Percentiles rank a stretch among this genome's conserved stretches.
Evolutionary conservation across 2,329 filamentous ascomycete genomes (phyloP).

Genomic region (Dothistroma pini): DNA sequence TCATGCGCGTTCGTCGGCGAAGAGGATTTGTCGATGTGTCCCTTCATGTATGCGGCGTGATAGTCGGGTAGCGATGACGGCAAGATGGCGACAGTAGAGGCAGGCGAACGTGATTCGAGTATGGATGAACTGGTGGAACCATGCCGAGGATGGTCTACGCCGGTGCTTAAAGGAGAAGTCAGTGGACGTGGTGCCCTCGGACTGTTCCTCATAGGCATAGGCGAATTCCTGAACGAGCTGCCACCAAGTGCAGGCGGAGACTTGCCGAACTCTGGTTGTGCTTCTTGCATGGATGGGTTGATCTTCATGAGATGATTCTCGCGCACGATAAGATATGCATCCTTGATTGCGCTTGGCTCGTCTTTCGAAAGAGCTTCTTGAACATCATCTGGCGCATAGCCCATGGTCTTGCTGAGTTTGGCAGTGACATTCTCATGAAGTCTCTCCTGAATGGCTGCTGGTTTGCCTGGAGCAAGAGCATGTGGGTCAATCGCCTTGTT

Average conservation of each 20-base stretch:
- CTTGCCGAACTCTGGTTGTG: slow-evolving; percentile 49
- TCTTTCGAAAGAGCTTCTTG: slow-evolving; percentile 88
- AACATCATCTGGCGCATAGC: slow-evolving; percentile 90
- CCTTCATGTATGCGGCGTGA: slow-evolving; percentile 85
- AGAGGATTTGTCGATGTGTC: slow-evolving; percentile 43
- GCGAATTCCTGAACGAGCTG: slow-evolving; percentile 5
- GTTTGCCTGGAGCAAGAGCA: slow-evolving; percentile 74
- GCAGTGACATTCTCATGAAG: slow-evolving; percentile 89
- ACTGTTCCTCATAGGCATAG: slow-evolving; percentile 1
- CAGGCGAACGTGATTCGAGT: slow-evolving; percentile 40
- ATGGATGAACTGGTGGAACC: slow-evolving; percentile 40
- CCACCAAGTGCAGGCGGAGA: slow-evolving; percentile 19
- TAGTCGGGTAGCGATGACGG: slow-evolving; percentile 88
- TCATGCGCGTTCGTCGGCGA: slow-evolving; percentile 27
- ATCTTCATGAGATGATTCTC: slow-evolving; percentile 97
- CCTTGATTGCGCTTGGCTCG: slow-evolving; percentile 96
- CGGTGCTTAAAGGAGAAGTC: slow-evolving; percentile 24
- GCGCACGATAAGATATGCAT: slow-evolving; percentile 95
- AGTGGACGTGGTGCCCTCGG: slow-evolving; percentile 36
- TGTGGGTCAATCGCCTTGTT: slow-evolving; percentile 84
- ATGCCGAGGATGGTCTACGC: slow-evolving; percentile 42
- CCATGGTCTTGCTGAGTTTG: slow-evolving; percentile 97
- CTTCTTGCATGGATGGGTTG: slow-evolving; percentile 56
- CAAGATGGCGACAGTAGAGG: slow-evolving; percentile 84
- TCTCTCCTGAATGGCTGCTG: slow-evolving; percentile 77